A percentile compares a stretch with the other conserved stretches of the same genome.
Evolutionary conservation across 306 rosid species (phyloP).

Genomic region (Herpetospermum pedunculosum): DNA sequence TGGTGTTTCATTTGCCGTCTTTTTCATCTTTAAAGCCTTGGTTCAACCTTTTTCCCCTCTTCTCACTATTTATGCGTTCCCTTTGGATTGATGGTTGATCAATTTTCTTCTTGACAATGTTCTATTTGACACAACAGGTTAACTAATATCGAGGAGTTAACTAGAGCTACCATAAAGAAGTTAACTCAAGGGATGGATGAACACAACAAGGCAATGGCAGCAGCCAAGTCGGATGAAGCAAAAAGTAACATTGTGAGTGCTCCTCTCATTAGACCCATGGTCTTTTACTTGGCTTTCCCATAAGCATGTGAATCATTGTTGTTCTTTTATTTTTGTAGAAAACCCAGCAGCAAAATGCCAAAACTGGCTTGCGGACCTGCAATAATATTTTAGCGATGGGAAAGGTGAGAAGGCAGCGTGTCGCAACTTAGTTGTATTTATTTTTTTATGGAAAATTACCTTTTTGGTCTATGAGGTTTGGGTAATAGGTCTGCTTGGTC

Average conservation of each 20-base stretch:
- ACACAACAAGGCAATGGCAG: slow-evolving; percentile 83
- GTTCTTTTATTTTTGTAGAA: slow-evolving; percentile 30
- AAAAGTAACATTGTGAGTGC: slow-evolving; percentile 70
- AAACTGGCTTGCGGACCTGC: slow-evolving; percentile 90
- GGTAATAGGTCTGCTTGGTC: too few species aligned
- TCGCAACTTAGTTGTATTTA: neutral
- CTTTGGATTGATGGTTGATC: neutral
- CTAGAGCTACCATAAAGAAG: slow-evolving; percentile 87
- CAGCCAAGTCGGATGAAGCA: slow-evolving; percentile 90
- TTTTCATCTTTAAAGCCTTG: neutral
- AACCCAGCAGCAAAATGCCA: slow-evolving; percentile 85
- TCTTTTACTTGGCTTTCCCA: slow-evolving; percentile 6
- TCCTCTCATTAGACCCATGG: neutral
- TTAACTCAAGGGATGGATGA: slow-evolving; percentile 96
- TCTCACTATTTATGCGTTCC: neutral
- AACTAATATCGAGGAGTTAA: slow-evolving; percentile 72
- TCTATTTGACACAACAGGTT: slow-evolving; percentile 30
- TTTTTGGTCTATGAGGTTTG: too few species aligned
- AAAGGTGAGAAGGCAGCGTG: slow-evolving; percentile 34
- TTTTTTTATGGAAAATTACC: too few species aligned
- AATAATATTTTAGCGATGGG: slow-evolving; percentile 85
- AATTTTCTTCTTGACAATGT: neutral
- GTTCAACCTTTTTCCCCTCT: neutral
- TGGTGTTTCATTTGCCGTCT: neutral
- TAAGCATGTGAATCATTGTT: neutral